A percentile compares a stretch with the other conserved stretches of the same genome.
Conservation (phyloP, 305 asterid species). For the Fraxinus albicans region DNA sequence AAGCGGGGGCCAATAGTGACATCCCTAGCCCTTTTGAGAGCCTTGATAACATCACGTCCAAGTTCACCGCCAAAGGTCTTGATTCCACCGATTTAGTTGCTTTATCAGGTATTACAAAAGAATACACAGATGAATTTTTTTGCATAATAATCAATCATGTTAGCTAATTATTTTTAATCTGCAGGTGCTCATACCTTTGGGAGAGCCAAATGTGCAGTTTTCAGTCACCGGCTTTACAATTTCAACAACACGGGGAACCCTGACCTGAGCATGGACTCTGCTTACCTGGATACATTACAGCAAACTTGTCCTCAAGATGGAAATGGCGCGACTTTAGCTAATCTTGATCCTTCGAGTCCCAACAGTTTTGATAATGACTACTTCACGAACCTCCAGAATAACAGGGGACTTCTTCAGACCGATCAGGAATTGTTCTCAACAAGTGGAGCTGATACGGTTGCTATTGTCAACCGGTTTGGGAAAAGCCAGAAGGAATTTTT, state of each 20-base stretch:
- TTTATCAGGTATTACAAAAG: conserved; percentile 9
- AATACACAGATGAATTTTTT: not conserved
- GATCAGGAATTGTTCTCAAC: conserved; percentile 35
- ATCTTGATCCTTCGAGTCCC: conserved; percentile 31
- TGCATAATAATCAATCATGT: not conserved
- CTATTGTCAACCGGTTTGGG: conserved; percentile 11
- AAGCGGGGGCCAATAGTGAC: not conserved
- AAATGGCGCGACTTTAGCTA: conserved; percentile 7
- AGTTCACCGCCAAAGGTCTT: conserved; percentile 11
- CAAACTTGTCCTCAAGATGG: conserved; percentile 36
- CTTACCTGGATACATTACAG: conserved; percentile 24
- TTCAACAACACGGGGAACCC: conserved; percentile 26
- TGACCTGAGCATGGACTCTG: conserved; percentile 25
- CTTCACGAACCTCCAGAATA: conserved; percentile 27
- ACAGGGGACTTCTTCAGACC: conserved; percentile 30
- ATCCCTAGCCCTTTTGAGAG: conserved; percentile 4
- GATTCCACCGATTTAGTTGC: conserved; percentile 24
- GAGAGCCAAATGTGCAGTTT: conserved; percentile 23
- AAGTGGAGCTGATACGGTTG: conserved; percentile 7
- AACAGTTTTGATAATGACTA: conserved; percentile 31
- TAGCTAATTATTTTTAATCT: not conserved
- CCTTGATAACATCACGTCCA: not conserved
- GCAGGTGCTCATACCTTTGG: conserved; percentile 47
- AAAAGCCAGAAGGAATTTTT: conserved; percentile 11
- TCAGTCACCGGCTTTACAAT: conserved; percentile 34